phyloP scores from a whole-genome alignment of 108 stramenopile species.

The Cyclotella atomus region DNA sequence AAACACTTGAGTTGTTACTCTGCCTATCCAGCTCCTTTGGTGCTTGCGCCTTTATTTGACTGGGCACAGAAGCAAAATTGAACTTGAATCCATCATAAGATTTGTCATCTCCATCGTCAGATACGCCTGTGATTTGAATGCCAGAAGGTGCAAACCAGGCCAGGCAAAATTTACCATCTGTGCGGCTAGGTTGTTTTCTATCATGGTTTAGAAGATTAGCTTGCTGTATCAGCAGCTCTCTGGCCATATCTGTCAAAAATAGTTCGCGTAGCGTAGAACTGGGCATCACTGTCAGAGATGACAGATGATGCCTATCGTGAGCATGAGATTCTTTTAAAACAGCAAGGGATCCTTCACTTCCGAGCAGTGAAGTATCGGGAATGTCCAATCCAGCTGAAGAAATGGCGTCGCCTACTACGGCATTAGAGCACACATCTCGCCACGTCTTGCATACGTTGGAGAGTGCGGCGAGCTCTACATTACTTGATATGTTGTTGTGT shows the following conservation, averaged over 20 bases:
- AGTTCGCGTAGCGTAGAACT: conserved; percentile 16
- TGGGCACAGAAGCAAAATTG: neutral
- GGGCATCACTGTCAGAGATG: neutral
- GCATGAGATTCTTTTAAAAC: neutral
- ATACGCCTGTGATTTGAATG: conserved; percentile 55
- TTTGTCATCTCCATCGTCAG: conserved; percentile 30
- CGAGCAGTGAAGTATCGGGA: neutral
- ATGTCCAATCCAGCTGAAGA: conserved; percentile 9
- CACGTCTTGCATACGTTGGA: conserved; percentile 69
- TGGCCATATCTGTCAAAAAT: conserved; percentile 58
- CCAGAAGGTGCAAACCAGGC: conserved; percentile 85
- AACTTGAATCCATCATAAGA: conserved; percentile 7
- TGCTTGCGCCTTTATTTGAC: neutral
- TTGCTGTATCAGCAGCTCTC: conserved; percentile 33
- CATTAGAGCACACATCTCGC: conserved; percentile 39
- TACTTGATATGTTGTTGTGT: conserved; percentile 48
- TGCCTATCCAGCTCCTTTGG: conserved; percentile 13
- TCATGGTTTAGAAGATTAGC: neutral
- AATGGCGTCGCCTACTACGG: conserved; percentile 26
- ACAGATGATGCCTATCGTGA: neutral
- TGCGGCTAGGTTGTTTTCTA: conserved; percentile 3
- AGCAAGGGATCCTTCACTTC: neutral
- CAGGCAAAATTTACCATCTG: conserved; percentile 71
- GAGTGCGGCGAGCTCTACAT: conserved; percentile 65
- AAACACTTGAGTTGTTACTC: conserved; percentile 13